A percentile compares a stretch with the other conserved stretches of the same genome.
These are phyloP conservation scores for Triadica sebifera DNA, from an alignment of 345 rosid genomes.

Conservation along the genomic window DNA sequence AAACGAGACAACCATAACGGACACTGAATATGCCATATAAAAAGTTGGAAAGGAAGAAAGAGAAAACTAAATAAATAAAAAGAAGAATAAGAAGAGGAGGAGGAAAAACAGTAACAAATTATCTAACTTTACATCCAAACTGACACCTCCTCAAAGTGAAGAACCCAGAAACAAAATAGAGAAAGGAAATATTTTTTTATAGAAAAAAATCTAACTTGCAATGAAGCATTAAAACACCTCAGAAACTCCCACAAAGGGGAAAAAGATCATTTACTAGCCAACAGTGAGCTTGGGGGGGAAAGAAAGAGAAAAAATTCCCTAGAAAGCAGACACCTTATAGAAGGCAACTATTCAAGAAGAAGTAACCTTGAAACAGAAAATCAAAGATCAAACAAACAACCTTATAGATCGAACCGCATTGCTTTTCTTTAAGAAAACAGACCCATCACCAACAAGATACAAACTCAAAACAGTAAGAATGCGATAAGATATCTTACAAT, in stretches of 20 bases:
- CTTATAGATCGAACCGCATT: conserved; percentile 33
- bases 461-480: conserved; percentile 14
- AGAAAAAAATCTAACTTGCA: not conserved
- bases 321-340: not conserved
- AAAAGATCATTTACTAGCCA: not conserved
- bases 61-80: not conserved
- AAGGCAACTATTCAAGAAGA: not conserved
- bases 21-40: not conserved
- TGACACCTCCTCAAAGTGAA: not conserved
- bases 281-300: not conserved
- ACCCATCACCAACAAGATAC: conserved; percentile 4
- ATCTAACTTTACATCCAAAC: conserved; percentile 1
- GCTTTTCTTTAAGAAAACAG: conserved; percentile 1
- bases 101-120: not conserved
- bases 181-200: not conserved
- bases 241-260: not conserved
- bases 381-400: conserved; percentile 11
- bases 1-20: not conserved
- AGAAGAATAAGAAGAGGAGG: not conserved
- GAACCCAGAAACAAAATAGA: not conserved
- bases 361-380: not conserved
- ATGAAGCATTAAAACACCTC: conserved; percentile 3
- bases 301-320: not conserved
- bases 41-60: not conserved
- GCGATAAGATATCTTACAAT: conserved; percentile 31